Evolutionary conservation across 805 yeast species (phyloP), one percentile per base, ranked within the genome.

Genomic region (Zygosaccharomyces siamensis): DNA sequence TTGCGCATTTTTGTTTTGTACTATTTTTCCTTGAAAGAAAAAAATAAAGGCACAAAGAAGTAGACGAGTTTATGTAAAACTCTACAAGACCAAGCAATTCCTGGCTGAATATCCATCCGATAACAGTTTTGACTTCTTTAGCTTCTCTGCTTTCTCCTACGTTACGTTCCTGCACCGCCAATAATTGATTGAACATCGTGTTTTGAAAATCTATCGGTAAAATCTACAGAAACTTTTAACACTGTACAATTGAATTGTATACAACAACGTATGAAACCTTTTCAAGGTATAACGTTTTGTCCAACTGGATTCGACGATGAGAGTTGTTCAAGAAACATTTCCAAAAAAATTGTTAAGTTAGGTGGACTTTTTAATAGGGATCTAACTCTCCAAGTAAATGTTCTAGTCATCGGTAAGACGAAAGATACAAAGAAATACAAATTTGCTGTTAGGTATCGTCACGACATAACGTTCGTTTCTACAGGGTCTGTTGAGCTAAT

Each of bases 301-400:
- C 77, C 81, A 46, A 81, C 88, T 4, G 78, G 81, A 3, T 64
- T 81, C 69, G 51, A 53, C 3, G 52, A 53, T 43, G 60, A 72
- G 7, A 61, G 66, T 2, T 60, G 66, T 30, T 71, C 79, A 53
- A 69, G 72, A 21, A 73, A 69, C 12, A 58, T 82, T 24, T 70
- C 75, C 2, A 61, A 66, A 7, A 75, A 74, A 58, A 73, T 84
- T 48, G 61, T 67, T 24, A 68, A 73, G 7, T 70, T 84, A 62
- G 92, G 90, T 6, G 90, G 89, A 1, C 59, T 57, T 7, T 78
- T 74, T 54, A 72, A 75, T 49, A 72, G 73, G 37, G 83, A 83
- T 57, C 64, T 84, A 54, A 79, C 83, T 71, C 76, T 80, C 42
- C 82, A 80, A 60, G 83, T 79, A 2, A 73, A 76, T 46, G 77